These are phyloP conservation scores for Phlebopus sp. DNA, from an alignment of 1,284 basidiomycete genomes.

Conservation along the genomic window DNA sequence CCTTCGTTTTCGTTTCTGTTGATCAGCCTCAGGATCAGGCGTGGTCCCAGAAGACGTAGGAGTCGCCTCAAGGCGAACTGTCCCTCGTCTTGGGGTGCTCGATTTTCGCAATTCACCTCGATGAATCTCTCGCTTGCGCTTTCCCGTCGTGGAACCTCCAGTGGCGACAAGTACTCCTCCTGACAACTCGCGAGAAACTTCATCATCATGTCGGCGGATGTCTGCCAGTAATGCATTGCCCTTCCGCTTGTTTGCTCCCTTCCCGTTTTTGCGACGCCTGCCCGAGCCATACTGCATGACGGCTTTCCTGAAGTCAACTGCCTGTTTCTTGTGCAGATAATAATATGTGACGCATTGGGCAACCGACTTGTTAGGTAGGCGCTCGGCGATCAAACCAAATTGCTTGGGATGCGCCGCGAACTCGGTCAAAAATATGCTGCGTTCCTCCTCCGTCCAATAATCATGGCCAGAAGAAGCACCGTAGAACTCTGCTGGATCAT, in stretches of 20 bases:
- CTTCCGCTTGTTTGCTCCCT: conserved; percentile 64
- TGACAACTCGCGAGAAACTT: conserved; percentile 46
- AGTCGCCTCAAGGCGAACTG: conserved; percentile 44
- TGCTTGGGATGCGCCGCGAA: conserved; percentile 91
- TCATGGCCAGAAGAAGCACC: conserved; percentile 66
- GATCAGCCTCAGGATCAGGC: conserved; percentile 67
- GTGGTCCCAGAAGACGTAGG: conserved; percentile 45
- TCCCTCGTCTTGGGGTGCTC: conserved; percentile 36
- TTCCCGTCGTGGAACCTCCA: conserved; percentile 21
- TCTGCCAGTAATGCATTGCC: conserved; percentile 77
- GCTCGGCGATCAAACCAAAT: conserved; percentile 85
- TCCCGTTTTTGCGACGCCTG: conserved; percentile 58
- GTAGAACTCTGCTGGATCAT: conserved; percentile 79
- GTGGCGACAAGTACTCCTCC: conserved; percentile 32
- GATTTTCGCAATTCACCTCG: conserved; percentile 32
- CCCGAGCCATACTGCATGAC: conserved; percentile 63
- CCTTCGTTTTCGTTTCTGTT: conserved; percentile 39
- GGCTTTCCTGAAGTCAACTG: conserved; percentile 81
- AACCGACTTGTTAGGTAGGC: conserved; percentile 81
- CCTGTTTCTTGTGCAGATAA: conserved; percentile 90
- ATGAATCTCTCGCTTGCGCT: conserved; percentile 31
- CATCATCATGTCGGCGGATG: conserved; percentile 73
- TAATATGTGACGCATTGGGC: conserved; percentile 92
- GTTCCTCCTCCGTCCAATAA: conserved; percentile 89
- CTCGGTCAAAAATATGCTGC: conserved; percentile 74